Conservation (phyloP, 139 green algal species). For the Ettlia oleoabundans region DNA sequence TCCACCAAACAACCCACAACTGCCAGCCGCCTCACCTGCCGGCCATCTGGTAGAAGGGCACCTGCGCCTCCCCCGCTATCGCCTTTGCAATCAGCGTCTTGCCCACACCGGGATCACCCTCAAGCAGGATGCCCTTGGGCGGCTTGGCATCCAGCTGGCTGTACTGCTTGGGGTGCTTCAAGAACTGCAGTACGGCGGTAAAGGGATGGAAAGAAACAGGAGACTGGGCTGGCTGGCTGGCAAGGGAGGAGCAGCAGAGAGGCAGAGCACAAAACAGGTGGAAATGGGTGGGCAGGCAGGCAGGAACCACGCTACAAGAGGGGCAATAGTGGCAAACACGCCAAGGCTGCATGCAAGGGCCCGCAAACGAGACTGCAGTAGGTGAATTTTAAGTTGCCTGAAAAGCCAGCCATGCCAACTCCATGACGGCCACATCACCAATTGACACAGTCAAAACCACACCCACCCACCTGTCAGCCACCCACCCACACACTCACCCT, state of each 20-base stretch:
- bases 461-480: neutral
- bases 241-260: neutral
- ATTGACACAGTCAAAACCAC: too few species aligned
- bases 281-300: too few species aligned
- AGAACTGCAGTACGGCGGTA: constrained; percentile 57
- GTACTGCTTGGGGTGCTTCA: constrained; percentile 91
- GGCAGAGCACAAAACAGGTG: too few species aligned
- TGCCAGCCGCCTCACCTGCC: constrained; percentile 52
- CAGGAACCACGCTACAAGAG: too few species aligned
- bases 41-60: constrained; percentile 94
- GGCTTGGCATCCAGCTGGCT: constrained; percentile 80
- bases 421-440: too few species aligned
- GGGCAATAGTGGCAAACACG: too few species aligned
- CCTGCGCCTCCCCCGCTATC: constrained; percentile 87
- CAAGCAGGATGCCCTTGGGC: constrained; percentile 96
- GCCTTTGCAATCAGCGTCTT: constrained; percentile 96
- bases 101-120: constrained; percentile 89
- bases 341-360: too few species aligned
- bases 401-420: too few species aligned
- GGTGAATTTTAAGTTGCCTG: too few species aligned
- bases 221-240: neutral
- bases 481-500: neutral
- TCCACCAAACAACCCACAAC: neutral
- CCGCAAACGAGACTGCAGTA: too few species aligned
- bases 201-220: constrained; percentile 1